phyloP scores from a whole-genome alignment of 805 yeast genomes.

The Saccharomycopsis babjevae region DNA sequence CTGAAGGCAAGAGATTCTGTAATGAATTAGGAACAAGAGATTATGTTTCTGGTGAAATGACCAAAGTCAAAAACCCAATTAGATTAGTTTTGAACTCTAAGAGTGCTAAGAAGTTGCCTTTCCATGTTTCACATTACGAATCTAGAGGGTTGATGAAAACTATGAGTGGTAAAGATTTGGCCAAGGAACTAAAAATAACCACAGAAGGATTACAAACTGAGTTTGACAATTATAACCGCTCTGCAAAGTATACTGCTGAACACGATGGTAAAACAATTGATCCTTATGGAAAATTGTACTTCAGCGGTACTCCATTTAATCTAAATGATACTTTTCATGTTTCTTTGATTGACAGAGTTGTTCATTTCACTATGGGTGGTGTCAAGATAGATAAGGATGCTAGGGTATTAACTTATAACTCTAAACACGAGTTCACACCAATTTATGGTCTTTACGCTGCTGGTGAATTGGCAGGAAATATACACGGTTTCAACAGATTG shows the following conservation, averaged over 20 bases:
- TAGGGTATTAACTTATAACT: slow-evolving; percentile 25
- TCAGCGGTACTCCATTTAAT: slow-evolving; percentile 37
- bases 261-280: slow-evolving; percentile 27
- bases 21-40: slow-evolving; percentile 55
- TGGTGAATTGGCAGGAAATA: slow-evolving; percentile 52
- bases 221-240: slow-evolving; percentile 32
- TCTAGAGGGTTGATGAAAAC: slow-evolving; percentile 46
- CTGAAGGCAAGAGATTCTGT: slow-evolving; percentile 44
- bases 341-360: slow-evolving; percentile 44
- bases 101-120: slow-evolving; percentile 35
- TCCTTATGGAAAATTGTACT: slow-evolving; percentile 37
- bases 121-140: slow-evolving; percentile 47
- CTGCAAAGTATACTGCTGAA: slow-evolving; percentile 23
- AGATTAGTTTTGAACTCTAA: slow-evolving; percentile 40
- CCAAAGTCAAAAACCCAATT: slow-evolving; percentile 34
- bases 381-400: slow-evolving; percentile 41
- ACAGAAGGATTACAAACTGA: slow-evolving; percentile 25
- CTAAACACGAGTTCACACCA: slow-evolving; percentile 23
- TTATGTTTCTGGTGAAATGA: slow-evolving; percentile 49
- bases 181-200: slow-evolving; percentile 30
- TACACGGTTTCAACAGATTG: slow-evolving; percentile 46
- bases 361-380: slow-evolving; percentile 66
- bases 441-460: slow-evolving; percentile 41
- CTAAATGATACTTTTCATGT: slow-evolving; percentile 34
- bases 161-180: slow-evolving; percentile 34